Evolutionary conservation across 2,329 filamentous ascomycete genomes (phyloP).

Genomic region (Talaromyces sp.): DNA sequence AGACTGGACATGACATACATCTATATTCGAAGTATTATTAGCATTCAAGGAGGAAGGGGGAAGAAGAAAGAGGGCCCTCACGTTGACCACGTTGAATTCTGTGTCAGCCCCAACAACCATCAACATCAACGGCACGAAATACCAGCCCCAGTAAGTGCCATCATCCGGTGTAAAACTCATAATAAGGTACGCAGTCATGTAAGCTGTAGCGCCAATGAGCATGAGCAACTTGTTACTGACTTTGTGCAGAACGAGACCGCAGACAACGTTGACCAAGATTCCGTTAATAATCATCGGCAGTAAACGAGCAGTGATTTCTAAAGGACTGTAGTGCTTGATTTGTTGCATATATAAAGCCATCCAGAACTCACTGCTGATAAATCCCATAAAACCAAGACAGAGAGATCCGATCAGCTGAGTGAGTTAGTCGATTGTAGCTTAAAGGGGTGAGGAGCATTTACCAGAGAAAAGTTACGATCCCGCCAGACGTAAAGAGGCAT

Average conservation of each 20-base stretch:
- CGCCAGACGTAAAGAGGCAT: conserved; percentile 57
- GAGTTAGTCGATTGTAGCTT: background rate
- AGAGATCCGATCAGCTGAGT: conserved; percentile 54
- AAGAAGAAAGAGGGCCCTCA: conserved; percentile 32
- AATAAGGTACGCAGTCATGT: conserved; percentile 48
- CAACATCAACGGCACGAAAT: conserved; percentile 60
- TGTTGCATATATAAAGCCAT: conserved; percentile 64
- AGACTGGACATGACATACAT: conserved; percentile 69
- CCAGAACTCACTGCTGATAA: conserved; percentile 61
- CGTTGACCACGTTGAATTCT: conserved; percentile 67
- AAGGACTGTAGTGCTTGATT: conserved; percentile 50
- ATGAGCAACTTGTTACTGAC: conserved; percentile 65
- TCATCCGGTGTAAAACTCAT: conserved; percentile 55
- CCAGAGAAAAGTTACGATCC: conserved; percentile 63
- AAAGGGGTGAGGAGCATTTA: conserved; percentile 32
- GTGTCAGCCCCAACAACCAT: conserved; percentile 65
- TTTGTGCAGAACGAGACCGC: conserved; percentile 59
- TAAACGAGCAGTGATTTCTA: conserved; percentile 61
- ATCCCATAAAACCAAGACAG: conserved; percentile 61
- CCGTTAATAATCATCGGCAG: conserved; percentile 64
- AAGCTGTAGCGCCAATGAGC: conserved; percentile 48
- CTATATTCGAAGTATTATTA: conserved; percentile 30
- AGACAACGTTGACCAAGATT: conserved; percentile 61
- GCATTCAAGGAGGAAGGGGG: background rate
- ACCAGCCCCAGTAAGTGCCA: conserved; percentile 60